A percentile compares a stretch with the other conserved stretches of the same genome.
phyloP scores from a whole-genome alignment of 2,329 filamentous ascomycete species.

The Elsinoe batatas region DNA sequence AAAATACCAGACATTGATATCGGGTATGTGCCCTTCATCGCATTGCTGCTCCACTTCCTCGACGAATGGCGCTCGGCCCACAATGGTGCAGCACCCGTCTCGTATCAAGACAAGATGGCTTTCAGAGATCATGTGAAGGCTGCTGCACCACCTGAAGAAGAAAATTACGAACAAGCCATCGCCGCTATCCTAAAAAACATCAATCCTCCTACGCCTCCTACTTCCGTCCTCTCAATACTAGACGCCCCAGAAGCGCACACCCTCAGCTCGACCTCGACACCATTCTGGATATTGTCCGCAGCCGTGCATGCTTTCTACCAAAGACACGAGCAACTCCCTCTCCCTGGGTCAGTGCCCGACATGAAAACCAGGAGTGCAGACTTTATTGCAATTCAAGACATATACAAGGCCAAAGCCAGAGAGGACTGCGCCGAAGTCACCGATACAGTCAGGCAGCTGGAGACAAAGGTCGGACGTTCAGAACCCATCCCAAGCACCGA shows the following conservation, averaged over 20 bases:
- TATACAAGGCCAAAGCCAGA: slow-evolving; percentile 84
- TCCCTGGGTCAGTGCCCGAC: slow-evolving; percentile 82
- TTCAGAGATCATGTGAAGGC: slow-evolving; percentile 66
- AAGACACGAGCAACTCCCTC: slow-evolving; percentile 62
- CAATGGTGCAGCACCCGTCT: slow-evolving; percentile 56
- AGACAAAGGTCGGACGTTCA: slow-evolving; percentile 38
- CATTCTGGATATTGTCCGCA: slow-evolving; percentile 82
- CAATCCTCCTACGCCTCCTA: slow-evolving; percentile 55
- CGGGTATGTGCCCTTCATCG: slow-evolving; percentile 81
- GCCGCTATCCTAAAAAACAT: slow-evolving; percentile 83
- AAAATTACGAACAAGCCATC: slow-evolving; percentile 92
- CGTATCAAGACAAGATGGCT: slow-evolving; percentile 75
- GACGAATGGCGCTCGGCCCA: slow-evolving; percentile 67
- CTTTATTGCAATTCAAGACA: slow-evolving; percentile 81
- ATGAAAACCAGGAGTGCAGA: slow-evolving; percentile 93
- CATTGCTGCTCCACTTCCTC: slow-evolving; percentile 73
- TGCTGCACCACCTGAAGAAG: slow-evolving; percentile 66
- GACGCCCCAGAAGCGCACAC: slow-evolving; percentile 52
- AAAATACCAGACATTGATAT: slow-evolving; percentile 33
- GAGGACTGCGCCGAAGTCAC: slow-evolving; percentile 69
- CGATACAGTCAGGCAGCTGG: slow-evolving; percentile 48
- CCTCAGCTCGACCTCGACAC: slow-evolving; percentile 41
- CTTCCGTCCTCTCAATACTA: slow-evolving; percentile 67
- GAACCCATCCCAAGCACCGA: slow-evolving; percentile 20
- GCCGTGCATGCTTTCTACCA: slow-evolving; percentile 70